Base-by-base conservation (phyloP, 2,329 filamentous ascomycete genomes). In the Trichoderma asperellum region DNA sequence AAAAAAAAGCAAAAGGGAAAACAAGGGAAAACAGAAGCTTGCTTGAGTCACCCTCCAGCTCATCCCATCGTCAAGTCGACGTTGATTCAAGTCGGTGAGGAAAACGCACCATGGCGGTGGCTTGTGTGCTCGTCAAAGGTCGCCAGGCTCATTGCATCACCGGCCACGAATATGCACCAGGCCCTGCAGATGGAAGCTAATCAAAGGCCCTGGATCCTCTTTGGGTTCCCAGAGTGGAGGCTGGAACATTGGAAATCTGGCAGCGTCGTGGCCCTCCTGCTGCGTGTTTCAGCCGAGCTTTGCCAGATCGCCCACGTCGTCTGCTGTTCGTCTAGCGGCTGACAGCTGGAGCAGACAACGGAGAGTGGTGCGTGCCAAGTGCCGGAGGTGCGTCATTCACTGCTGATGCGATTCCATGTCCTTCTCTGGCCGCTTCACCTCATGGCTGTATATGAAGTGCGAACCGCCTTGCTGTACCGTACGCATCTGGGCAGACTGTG, bases 321-420 rank as follows among this genome's bases (percentile, higher is more conserved):
- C 43, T 24, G 18, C 34, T 24, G 62, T 49, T 66, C 62, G 53
- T 58, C 62, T 40, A 57, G 62, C 40, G 62, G 53, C 62, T 57
- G 35, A 57, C 32, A 37, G 55, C 52, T 58, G 32, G n/a, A 58
- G 29, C 12, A 21, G 55, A 16, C 29, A 24, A 24, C 8, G 27
- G 37, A 32, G 29, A 29, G 43, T 29, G 58, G 60, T 29, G 60
- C 47, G 60, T 53, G 55, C 40, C 60, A 63, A 55, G 49, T 56
- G 62, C 62, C 62, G 62, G 43, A 29, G 21, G 62, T 47, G 62
- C 62, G 53, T 66, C 53, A 66, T 66, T 49, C 47, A 49, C n/a
- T 49, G 43, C 21, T 66, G 52, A 47, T 58, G 24, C 35, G 32
- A 16, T 58, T 66, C 53, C 62, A 57, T 49, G 29, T 52, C 52